Conservation (phyloP, 1,284 basidiomycete species). For the Waitea zeae region DNA sequence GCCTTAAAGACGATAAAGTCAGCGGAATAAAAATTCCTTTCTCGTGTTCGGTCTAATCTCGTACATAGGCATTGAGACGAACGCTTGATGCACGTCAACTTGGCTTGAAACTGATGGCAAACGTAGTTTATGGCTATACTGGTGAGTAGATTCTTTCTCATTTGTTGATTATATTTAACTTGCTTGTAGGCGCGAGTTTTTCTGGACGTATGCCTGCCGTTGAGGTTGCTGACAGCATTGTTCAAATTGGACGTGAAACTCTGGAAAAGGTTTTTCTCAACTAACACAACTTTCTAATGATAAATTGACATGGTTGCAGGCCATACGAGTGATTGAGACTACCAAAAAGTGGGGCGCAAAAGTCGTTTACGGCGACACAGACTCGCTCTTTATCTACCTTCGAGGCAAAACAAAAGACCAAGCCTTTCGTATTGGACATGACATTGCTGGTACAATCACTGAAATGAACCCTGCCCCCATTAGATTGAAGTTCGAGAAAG, state of each 20-base stretch:
- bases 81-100: constrained; percentile 81
- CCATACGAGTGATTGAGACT: constrained; percentile 68
- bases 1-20: constrained; percentile 62
- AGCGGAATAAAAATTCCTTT: no score
- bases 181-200: constrained; percentile 79
- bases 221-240: constrained; percentile 95
- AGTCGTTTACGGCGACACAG: constrained; percentile 96
- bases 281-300: no score
- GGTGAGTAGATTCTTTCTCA: no score
- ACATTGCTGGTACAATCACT: constrained; percentile 83
- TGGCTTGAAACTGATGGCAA: constrained; percentile 73
- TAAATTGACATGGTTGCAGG: constrained; percentile 28
- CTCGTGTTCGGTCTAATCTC: background rate
- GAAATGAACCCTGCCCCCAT: constrained; percentile 78
- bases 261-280: constrained; percentile 60
- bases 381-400: constrained; percentile 86
- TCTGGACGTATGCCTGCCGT: constrained; percentile 98
- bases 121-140: constrained; percentile 94
- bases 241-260: constrained; percentile 90
- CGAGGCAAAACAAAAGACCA: constrained; percentile 83
- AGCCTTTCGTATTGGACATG: constrained; percentile 83
- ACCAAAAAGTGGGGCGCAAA: constrained; percentile 77
- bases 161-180: no score
- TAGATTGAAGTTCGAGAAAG: constrained; percentile 97
- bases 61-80: constrained; percentile 26